These are phyloP conservation scores for Beauveria sp. DNA, from an alignment of 2,329 filamentous ascomycete species.

Conservation along the genomic window DNA sequence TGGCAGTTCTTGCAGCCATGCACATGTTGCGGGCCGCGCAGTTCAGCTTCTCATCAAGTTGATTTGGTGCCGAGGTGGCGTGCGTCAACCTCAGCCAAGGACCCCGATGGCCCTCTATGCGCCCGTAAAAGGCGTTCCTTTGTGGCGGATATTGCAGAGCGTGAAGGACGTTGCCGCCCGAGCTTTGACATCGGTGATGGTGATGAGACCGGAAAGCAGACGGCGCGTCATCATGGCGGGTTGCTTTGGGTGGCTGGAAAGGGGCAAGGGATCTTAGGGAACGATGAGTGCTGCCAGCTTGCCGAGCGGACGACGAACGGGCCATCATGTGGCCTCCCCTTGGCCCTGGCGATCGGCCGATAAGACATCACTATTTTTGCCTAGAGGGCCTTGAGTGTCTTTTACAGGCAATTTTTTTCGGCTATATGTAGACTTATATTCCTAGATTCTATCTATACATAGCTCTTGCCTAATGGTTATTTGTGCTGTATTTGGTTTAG, in stretches of 20 bases:
- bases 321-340: neutral
- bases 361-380: neutral
- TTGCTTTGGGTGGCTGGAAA: too few species aligned
- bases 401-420: too few species aligned
- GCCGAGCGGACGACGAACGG: neutral
- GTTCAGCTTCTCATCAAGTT: slow-evolving; percentile 31
- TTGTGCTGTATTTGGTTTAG: neutral
- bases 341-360: neutral
- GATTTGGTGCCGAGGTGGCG: neutral
- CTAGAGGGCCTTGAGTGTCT: neutral
- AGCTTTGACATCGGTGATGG: slow-evolving; percentile 5
- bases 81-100: too few species aligned
- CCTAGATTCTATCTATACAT: neutral
- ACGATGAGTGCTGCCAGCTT: too few species aligned
- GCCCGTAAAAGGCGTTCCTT: slow-evolving; percentile 10
- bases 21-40: slow-evolving; percentile 15
- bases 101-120: neutral
- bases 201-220: slow-evolving; percentile 12
- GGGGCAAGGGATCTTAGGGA: too few species aligned
- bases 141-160: slow-evolving; percentile 9
- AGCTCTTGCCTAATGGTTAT: neutral
- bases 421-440: neutral
- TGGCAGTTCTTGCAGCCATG: slow-evolving; percentile 14
- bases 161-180: slow-evolving; percentile 10
- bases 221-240: too few species aligned